Evolutionary conservation across 108 stramenopile species (phyloP).

Genomic region (Schizochytrium sp.): DNA sequence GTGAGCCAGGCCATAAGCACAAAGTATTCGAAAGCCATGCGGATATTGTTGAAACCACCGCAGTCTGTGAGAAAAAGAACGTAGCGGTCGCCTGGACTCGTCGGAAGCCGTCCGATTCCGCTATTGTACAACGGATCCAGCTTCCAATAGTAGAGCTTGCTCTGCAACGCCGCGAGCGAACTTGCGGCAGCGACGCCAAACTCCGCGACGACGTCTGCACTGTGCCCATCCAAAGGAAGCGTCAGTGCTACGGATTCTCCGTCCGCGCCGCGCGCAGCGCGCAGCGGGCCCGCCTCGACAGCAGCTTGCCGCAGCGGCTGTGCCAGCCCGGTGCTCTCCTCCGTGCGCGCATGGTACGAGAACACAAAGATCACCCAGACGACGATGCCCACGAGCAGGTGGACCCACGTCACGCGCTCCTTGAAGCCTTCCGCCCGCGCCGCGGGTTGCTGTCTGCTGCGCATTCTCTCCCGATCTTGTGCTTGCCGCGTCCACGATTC

Average conservation of each 20-base stretch:
- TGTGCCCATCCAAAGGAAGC: neutral
- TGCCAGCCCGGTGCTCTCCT: neutral
- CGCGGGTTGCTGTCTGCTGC: too few relatives aligned
- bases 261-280: neutral
- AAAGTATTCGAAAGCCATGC: slow-evolving; percentile 16
- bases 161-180: neutral
- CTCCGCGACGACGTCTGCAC: neutral
- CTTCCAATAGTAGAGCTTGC: slow-evolving; percentile 1
- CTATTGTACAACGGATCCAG: neutral
- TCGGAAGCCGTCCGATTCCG: neutral
- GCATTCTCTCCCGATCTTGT: too few relatives aligned
- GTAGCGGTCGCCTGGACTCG: neutral
- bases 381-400: neutral
- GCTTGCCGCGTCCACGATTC: too few relatives aligned
- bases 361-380: neutral
- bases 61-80: neutral
- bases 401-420: neutral
- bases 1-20: slow-evolving; percentile 16
- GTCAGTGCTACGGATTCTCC: neutral
- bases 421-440: neutral
- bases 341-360: neutral
- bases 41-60: slow-evolving; percentile 9
- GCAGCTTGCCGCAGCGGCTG: neutral
- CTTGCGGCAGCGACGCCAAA: neutral
- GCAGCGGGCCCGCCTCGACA: neutral